A percentile compares a stretch with the other conserved stretches of the same genome.
Evolutionary conservation across 1,139 yeast genomes (phyloP).

Genomic region (Taphrina wiesneri): DNA sequence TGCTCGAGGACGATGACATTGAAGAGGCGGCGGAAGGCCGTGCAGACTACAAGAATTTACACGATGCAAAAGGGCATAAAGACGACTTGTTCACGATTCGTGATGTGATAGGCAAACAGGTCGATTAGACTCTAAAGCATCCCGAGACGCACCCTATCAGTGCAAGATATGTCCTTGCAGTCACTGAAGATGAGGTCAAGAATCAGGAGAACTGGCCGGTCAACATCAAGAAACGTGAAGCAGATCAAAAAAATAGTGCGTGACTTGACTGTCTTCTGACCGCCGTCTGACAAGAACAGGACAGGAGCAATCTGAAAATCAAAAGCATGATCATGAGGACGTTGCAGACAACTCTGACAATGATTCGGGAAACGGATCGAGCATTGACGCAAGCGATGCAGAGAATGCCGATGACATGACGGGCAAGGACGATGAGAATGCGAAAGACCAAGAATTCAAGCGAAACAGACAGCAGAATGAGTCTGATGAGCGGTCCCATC

Average conservation of each 20-base stretch:
- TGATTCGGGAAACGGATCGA: not conserved
- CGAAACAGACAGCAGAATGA: conserved; percentile 1
- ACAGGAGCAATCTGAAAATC: not conserved
- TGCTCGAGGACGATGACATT: not conserved
- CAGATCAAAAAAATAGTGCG: not conserved
- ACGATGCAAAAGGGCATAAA: not conserved
- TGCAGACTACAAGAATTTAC: not conserved
- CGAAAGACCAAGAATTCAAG: conserved; percentile 5
- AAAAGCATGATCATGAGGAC: not conserved
- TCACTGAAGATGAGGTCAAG: not conserved
- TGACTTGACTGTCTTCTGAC: not conserved
- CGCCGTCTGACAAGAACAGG: not conserved
- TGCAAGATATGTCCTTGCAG: conserved; percentile 1
- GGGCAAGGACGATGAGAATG: not conserved
- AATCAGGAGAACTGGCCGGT: not conserved
- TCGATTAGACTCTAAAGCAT: not conserved
- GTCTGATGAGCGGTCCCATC: not conserved
- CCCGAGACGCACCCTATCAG: not conserved
- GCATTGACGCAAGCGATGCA: not conserved
- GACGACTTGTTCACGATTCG: not conserved
- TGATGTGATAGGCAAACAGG: not conserved
- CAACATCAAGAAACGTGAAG: not conserved
- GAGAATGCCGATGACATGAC: not conserved
- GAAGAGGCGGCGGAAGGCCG: not conserved
- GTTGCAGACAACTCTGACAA: not conserved